Conservation (phyloP, 1,139 yeast genomes). For the Geotrichum bryndzae region DNA sequence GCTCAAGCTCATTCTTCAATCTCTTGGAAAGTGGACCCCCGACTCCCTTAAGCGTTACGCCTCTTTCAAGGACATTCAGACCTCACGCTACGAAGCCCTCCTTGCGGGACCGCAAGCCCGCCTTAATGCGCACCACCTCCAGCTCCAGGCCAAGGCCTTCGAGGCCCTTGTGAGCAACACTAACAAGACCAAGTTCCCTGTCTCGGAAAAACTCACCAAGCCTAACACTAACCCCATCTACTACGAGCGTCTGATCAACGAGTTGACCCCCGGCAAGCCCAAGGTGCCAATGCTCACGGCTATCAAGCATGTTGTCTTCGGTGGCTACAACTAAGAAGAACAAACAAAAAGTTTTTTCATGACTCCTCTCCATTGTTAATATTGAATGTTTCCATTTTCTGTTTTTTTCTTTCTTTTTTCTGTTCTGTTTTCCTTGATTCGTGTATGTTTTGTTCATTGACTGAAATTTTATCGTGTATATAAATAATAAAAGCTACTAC, state of each 20-base stretch:
- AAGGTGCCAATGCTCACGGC: slow-evolving; percentile 48
- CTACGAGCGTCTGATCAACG: slow-evolving; percentile 62
- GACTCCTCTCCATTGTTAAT: background rate
- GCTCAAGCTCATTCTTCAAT: slow-evolving; percentile 20
- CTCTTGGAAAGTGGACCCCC: slow-evolving; percentile 26
- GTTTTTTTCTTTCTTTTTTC: background rate
- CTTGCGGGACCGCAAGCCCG: slow-evolving; percentile 24
- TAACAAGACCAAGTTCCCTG: slow-evolving; percentile 23
- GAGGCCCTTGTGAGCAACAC: slow-evolving; percentile 24
- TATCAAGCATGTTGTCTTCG: slow-evolving; percentile 31
- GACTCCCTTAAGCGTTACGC: slow-evolving; percentile 33
- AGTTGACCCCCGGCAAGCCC: slow-evolving; percentile 65
- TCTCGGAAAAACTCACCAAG: slow-evolving; percentile 50
- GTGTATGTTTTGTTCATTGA: slow-evolving; percentile 11
- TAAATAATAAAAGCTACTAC: slow-evolving; percentile 21
- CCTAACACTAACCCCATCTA: slow-evolving; percentile 85
- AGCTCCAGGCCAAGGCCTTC: slow-evolving; percentile 28
- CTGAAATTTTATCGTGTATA: background rate
- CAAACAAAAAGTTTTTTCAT: background rate
- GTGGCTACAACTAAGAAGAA: slow-evolving; percentile 31
- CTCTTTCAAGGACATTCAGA: slow-evolving; percentile 31
- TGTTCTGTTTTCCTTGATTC: background rate
- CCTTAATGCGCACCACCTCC: slow-evolving; percentile 25
- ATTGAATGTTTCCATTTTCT: background rate
- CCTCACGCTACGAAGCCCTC: slow-evolving; percentile 26